Evolutionary conservation across 2,329 filamentous ascomycete genomes (phyloP).

Genomic region (Bipolaris zeicola): DNA sequence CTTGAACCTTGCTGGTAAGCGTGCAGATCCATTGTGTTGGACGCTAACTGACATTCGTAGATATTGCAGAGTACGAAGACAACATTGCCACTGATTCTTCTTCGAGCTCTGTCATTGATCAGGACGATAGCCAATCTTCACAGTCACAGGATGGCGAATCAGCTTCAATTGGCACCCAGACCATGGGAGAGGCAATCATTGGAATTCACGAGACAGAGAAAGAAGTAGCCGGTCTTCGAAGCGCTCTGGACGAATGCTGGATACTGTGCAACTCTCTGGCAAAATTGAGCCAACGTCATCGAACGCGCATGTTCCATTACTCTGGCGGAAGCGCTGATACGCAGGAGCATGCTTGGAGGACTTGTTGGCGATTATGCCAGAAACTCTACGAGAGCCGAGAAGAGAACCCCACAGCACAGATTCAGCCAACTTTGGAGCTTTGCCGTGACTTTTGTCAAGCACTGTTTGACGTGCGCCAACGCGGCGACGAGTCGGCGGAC

Average conservation of each 20-base stretch:
- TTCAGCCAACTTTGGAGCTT: constrained; percentile 78
- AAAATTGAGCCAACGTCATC: constrained; percentile 81
- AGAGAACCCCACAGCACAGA: constrained; percentile 69
- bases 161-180: constrained; percentile 38
- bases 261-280: constrained; percentile 90
- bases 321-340: constrained; percentile 71
- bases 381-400: constrained; percentile 82
- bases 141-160: constrained; percentile 40
- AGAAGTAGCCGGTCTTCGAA: constrained; percentile 71
- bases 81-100: constrained; percentile 36
- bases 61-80: constrained; percentile 55
- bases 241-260: constrained; percentile 87
- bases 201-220: constrained; percentile 64
- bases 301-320: constrained; percentile 77
- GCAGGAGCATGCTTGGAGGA: constrained; percentile 89
- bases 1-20: constrained; percentile 76
- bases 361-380: constrained; percentile 92
- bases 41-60: constrained; percentile 37
- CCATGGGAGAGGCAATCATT: constrained; percentile 59
- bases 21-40: constrained; percentile 14
- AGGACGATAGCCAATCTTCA: constrained; percentile 41
- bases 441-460: constrained; percentile 92
- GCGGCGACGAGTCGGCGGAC: constrained; percentile 78
- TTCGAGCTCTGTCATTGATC: constrained; percentile 38
- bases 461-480: constrained; percentile 82